Conservation (phyloP, 2,329 filamentous ascomycete genomes). For the Aspergillus cejpii region DNA sequence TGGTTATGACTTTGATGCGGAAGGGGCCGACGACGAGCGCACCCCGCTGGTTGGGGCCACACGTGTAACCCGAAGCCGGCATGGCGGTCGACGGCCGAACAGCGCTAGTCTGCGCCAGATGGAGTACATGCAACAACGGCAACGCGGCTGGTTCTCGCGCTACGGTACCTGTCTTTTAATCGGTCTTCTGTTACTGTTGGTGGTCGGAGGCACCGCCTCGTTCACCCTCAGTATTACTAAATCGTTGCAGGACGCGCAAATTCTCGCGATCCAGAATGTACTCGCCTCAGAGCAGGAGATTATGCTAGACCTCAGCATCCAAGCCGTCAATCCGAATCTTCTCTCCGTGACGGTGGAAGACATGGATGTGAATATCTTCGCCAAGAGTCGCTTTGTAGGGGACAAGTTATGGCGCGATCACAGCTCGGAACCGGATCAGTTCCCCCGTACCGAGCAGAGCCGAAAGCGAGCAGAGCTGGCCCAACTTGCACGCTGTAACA, state of each 20-base stretch:
- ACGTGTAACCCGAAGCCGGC: slow-evolving; percentile 54
- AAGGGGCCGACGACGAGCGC: slow-evolving; percentile 76
- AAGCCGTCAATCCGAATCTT: slow-evolving; percentile 86
- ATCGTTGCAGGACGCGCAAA: slow-evolving; percentile 69
- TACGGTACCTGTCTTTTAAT: slow-evolving; percentile 83
- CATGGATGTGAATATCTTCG: slow-evolving; percentile 87
- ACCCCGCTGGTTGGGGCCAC: slow-evolving; percentile 68
- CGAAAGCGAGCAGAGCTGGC: slow-evolving; percentile 29
- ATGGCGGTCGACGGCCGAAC: slow-evolving; percentile 47
- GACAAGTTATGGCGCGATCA: slow-evolving; percentile 41
- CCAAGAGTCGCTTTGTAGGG: slow-evolving; percentile 86
- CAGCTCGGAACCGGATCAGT: slow-evolving; percentile 20
- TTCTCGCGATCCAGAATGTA: slow-evolving; percentile 78
- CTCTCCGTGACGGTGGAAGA: slow-evolving; percentile 79
- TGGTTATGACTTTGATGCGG: slow-evolving; percentile 74
- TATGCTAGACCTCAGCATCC: slow-evolving; percentile 85
- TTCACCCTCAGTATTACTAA: slow-evolving; percentile 91
- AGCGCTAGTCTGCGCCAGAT: slow-evolving; percentile 59
- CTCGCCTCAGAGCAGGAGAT: slow-evolving; percentile 90
- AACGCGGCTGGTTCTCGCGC: slow-evolving; percentile 60
- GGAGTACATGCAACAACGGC: slow-evolving; percentile 64
- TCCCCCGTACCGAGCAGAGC: slow-evolving; percentile 31
- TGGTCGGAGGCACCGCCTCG: slow-evolving; percentile 76
- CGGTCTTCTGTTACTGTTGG: slow-evolving; percentile 70
- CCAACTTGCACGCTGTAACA: slow-evolving; percentile 23